Conservation (phyloP, 2,329 filamentous ascomycete genomes). For the Nemania diffusa region DNA sequence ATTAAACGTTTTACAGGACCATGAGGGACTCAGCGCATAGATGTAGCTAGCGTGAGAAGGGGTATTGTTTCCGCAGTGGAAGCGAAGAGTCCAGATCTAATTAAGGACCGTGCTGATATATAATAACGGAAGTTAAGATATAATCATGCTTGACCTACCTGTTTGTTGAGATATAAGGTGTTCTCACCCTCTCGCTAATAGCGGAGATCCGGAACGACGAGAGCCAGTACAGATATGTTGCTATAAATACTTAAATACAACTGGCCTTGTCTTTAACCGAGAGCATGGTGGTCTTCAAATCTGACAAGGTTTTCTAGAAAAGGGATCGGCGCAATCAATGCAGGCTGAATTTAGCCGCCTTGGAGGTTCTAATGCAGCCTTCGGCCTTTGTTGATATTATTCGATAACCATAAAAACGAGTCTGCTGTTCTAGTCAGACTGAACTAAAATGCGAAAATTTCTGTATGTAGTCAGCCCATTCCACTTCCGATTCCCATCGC, state of each 20-base stretch:
- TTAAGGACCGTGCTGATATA: neutral
- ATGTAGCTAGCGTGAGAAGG: neutral
- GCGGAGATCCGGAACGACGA: conserved; percentile 18
- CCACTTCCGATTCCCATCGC: neutral
- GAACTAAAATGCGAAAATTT: neutral
- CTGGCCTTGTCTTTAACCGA: conserved; percentile 27
- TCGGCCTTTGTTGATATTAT: conserved; percentile 23
- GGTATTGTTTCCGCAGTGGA: neutral
- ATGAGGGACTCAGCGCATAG: conserved; percentile 5
- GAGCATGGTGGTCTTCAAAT: conserved; percentile 1
- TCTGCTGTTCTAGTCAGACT: neutral
- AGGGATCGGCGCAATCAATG: conserved; percentile 24
- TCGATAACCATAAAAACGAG: conserved; percentile 4
- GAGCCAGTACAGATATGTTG: conserved; percentile 10
- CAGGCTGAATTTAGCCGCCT: conserved; percentile 32
- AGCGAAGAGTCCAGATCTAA: neutral
- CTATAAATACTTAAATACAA: conserved; percentile 26
- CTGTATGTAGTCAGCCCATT: neutral
- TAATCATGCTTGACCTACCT: neutral
- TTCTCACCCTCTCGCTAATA: neutral
- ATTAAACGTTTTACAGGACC: conserved; percentile 13
- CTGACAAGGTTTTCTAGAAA: conserved; percentile 8
- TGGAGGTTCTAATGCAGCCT: conserved; percentile 23
- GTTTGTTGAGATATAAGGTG: neutral
- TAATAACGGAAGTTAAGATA: neutral